Conservation (phyloP, 2,329 filamentous ascomycete genomes). For the Teratosphaeria destructans region DNA sequence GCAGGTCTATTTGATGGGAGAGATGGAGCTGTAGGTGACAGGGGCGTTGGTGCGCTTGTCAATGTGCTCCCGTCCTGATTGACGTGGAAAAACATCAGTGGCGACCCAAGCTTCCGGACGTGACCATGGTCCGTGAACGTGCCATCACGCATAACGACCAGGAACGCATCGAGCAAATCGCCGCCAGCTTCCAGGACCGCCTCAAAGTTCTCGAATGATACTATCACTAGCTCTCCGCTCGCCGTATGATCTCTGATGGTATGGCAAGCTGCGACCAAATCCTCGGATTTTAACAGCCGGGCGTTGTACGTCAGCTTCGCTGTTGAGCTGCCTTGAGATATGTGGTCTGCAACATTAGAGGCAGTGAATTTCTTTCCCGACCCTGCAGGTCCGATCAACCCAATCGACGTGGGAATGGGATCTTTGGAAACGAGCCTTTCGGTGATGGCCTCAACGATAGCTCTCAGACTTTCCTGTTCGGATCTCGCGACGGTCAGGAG, state of each 20-base stretch:
- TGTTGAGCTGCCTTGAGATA: slow-evolving; percentile 10
- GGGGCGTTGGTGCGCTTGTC: slow-evolving; percentile 17
- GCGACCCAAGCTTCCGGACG: slow-evolving; percentile 17
- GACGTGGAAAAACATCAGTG: slow-evolving; percentile 23
- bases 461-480: slow-evolving; percentile 23
- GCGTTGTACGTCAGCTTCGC: slow-evolving; percentile 20
- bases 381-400: slow-evolving; percentile 20
- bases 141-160: slow-evolving; percentile 22
- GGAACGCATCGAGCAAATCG: slow-evolving; percentile 18
- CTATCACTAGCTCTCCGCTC: slow-evolving; percentile 17
- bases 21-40: slow-evolving; percentile 15
- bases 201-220: slow-evolving; percentile 24
- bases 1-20: slow-evolving; percentile 5
- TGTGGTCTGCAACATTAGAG: slow-evolving; percentile 18
- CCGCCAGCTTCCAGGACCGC: slow-evolving; percentile 17
- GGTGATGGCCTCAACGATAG: slow-evolving; percentile 20
- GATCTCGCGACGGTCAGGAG: slow-evolving; percentile 20
- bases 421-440: slow-evolving; percentile 17
- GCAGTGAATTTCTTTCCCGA: slow-evolving; percentile 26
- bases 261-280: slow-evolving; percentile 21
- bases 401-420: slow-evolving; percentile 21
- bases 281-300: slow-evolving; percentile 17
- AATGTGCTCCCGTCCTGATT: slow-evolving; percentile 18
- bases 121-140: slow-evolving; percentile 21
- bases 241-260: slow-evolving; percentile 21